These are phyloP conservation scores for Mycena alexandri DNA, from an alignment of 768 basidiomycete genomes.

Conservation along the genomic window DNA sequence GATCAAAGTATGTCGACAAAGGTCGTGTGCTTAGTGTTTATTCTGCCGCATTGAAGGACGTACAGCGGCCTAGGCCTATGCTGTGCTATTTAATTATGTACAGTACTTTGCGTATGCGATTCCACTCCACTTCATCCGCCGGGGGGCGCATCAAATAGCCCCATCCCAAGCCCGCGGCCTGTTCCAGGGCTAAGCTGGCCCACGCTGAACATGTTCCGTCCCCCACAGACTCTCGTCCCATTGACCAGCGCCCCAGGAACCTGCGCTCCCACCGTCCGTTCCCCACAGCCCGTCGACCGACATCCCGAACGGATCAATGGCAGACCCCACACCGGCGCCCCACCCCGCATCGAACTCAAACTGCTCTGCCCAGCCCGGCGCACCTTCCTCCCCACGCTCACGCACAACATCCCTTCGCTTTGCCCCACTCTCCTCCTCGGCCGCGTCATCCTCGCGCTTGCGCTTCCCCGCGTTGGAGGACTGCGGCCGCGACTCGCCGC, in stretches of 20 bases:
- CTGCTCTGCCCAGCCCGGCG: slow-evolving; percentile 5
- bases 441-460: slow-evolving; percentile 26
- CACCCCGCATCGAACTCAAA: slow-evolving; percentile 28
- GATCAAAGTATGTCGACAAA: too few relatives aligned
- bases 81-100: too few relatives aligned
- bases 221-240: slow-evolving; percentile 34
- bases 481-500: slow-evolving; percentile 27
- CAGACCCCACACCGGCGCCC: slow-evolving; percentile 1
- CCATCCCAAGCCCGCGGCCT: slow-evolving; percentile 5
- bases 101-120: too few relatives aligned
- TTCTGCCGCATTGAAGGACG: too few relatives aligned
- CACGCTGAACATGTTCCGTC: not conserved
- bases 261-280: not conserved
- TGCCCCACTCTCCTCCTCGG: not conserved
- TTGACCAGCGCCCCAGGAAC: slow-evolving; percentile 33
- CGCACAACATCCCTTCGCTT: slow-evolving; percentile 2
- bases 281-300: slow-evolving; percentile 12
- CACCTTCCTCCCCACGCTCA: too few relatives aligned
- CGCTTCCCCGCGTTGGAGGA: slow-evolving; percentile 36
- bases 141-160: slow-evolving; percentile 13
- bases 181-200: not conserved
- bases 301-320: too few relatives aligned
- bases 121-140: slow-evolving; percentile 13
- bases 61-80: too few relatives aligned
- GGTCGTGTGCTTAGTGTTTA: too few relatives aligned